These are phyloP conservation scores for Leishmania amazonensis DNA, from an alignment of 208 protist genomes.

Conservation along the genomic window DNA sequence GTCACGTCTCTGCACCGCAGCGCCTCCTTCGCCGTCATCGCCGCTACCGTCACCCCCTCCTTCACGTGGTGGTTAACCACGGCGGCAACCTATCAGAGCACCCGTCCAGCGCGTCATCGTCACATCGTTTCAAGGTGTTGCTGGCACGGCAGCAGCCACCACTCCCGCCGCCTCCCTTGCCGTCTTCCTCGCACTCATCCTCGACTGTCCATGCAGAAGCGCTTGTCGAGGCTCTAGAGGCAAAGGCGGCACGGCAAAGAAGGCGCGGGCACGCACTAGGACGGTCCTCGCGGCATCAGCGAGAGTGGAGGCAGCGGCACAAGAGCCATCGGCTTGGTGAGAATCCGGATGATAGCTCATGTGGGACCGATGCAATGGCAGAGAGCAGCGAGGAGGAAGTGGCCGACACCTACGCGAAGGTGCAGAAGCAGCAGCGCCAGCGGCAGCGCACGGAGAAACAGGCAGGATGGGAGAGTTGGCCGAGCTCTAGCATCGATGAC, in stretches of 20 bases:
- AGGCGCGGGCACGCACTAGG: neutral
- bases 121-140: neutral
- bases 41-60: neutral
- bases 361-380: neutral
- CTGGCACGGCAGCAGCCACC: neutral
- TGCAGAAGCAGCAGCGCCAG: conserved; percentile 6
- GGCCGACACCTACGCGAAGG: conserved; percentile 15
- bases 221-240: conserved; percentile 5
- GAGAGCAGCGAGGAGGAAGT: conserved; percentile 5
- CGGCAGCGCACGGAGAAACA: neutral
- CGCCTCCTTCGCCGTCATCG: neutral
- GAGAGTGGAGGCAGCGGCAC: neutral
- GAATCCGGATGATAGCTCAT: neutral
- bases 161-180: neutral
- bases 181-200: neutral
- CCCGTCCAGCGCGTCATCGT: neutral
- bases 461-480: neutral
- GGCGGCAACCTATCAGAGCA: neutral
- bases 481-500: neutral
- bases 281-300: neutral
- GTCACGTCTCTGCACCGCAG: neutral
- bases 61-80: neutral
- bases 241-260: neutral
- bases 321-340: neutral
- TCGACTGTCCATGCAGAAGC: neutral